Evolutionary conservation across 108 stramenopile species (phyloP).

Genomic region (Discostella stelligeroides): DNA sequence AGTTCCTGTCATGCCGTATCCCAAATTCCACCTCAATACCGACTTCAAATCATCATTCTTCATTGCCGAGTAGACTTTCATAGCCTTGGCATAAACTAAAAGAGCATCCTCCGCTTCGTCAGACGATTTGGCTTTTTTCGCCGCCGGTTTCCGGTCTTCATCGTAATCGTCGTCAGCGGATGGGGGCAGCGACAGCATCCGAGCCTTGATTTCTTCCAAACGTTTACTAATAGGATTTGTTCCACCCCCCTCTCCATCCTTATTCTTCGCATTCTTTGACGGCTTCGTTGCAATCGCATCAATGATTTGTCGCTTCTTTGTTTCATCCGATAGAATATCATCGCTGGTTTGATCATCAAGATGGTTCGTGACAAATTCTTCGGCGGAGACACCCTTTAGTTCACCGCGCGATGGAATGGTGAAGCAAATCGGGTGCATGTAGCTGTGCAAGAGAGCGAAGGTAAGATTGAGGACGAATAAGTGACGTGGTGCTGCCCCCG

Average conservation of each 20-base stretch:
- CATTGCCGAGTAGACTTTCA: constrained; percentile 44
- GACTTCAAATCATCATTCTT: constrained; percentile 70
- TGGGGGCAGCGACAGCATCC: constrained; percentile 10
- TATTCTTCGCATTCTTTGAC: constrained; percentile 28
- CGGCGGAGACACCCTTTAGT: constrained; percentile 29
- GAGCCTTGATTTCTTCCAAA: constrained; percentile 19
- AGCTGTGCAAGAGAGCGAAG: constrained; percentile 7
- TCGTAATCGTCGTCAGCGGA: constrained; percentile 27
- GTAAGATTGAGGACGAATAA: background rate
- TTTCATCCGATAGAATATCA: constrained; percentile 27
- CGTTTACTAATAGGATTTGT: constrained; percentile 14
- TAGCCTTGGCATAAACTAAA: constrained; percentile 32
- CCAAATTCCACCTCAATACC: constrained; percentile 72
- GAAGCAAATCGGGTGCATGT: constrained; percentile 60
- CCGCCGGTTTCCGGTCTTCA: constrained; percentile 32
- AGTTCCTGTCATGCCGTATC: constrained; percentile 58
- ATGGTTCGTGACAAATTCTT: constrained; percentile 55
- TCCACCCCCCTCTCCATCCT: constrained; percentile 7
- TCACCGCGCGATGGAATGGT: constrained; percentile 49
- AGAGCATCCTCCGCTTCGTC: constrained; percentile 4
- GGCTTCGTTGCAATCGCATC: constrained; percentile 27
- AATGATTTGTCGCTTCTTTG: constrained; percentile 33
- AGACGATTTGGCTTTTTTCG: constrained; percentile 52
- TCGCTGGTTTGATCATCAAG: constrained; percentile 54
- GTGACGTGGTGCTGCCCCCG: background rate